Evolutionary conservation across 306 rosid species (phyloP), one percentile per base, ranked within the genome.

Genomic region (Castanea mollissima): DNA sequence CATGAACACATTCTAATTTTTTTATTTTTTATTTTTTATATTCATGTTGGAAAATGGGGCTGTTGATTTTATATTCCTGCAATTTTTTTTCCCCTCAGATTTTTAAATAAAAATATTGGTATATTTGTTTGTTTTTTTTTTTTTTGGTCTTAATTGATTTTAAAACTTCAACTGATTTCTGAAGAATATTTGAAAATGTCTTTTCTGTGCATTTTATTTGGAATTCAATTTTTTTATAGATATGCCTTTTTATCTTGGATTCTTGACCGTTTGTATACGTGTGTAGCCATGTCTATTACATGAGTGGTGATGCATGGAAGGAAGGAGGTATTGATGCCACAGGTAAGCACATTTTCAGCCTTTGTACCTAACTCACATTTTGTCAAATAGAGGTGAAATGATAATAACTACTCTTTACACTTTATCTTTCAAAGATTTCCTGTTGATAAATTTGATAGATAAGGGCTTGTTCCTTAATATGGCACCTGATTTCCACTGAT

Each of bases 271-370:
- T 78, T 44, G 46, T 80, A 59, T 59, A 31, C 57, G 16, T 80
- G 54, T 87, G 77, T 83, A 94, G 99, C 92, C 99, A 96, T 87
- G 88, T 93, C 72, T 91, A 83, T 88, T 96, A 96, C 89, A 96
- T 96, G 99, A 96, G 99, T 77, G 99, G 99, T 59, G 99, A 96
- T 68, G 96, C 97, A 76, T 96, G 99, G 99, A 96, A 96, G 84
- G 99, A 91, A 84, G 99, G 99, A 71, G 99, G 99, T 63, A 96
- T 96, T 60, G 99, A 96, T 88, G 96, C 91, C 81, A 96, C 99
- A 69, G 99, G 99, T 96, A 78, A 91, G 92, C 34, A 74, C 58
- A 19, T 16, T 55, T 67, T 83, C 44, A 74, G 57, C 38, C 35
- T 2, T 74, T 46, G 23, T 23, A 18, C 51, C 52, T 68, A 21